Percentiles rank a stretch among this genome's conserved stretches.
phyloP scores from a whole-genome alignment of 768 basidiomycete genomes.

The Albatrellus ellisii region DNA sequence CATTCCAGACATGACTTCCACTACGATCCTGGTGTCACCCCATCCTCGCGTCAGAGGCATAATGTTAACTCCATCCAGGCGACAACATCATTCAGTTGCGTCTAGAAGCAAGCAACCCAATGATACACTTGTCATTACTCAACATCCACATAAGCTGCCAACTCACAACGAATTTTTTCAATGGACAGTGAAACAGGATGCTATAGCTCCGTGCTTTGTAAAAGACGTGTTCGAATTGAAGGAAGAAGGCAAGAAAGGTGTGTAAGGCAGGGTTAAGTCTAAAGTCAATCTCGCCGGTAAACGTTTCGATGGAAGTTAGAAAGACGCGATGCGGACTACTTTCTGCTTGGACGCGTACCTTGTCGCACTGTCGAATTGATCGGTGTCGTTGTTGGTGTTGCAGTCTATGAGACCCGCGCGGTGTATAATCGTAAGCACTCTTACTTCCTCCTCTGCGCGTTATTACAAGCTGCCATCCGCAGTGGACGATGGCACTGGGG shows the following conservation, averaged over 20 bases:
- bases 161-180: neutral
- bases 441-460: neutral
- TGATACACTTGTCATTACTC: neutral
- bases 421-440: slow-evolving; percentile 40
- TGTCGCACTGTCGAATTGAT: slow-evolving; percentile 50
- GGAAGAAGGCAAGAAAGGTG: neutral
- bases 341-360: slow-evolving; percentile 59
- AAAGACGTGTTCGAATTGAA: neutral
- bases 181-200: neutral
- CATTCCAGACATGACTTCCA: no score
- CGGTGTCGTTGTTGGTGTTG: slow-evolving; percentile 52
- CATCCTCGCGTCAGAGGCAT: no score
- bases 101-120: neutral
- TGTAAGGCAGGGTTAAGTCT: slow-evolving; percentile 1
- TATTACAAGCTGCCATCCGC: neutral
- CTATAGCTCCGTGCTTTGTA: slow-evolving; percentile 2
- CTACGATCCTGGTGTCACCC: no score
- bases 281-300: neutral
- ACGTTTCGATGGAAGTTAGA: no score
- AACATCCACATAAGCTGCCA: neutral
- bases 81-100: no score
- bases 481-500: slow-evolving; percentile 74
- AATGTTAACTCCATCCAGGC: no score
- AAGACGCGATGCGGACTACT: slow-evolving; percentile 44
- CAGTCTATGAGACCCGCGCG: slow-evolving; percentile 42